Base-by-base conservation (phyloP, 495 filamentous ascomycete genomes). In the Parmelia sp. region DNA sequence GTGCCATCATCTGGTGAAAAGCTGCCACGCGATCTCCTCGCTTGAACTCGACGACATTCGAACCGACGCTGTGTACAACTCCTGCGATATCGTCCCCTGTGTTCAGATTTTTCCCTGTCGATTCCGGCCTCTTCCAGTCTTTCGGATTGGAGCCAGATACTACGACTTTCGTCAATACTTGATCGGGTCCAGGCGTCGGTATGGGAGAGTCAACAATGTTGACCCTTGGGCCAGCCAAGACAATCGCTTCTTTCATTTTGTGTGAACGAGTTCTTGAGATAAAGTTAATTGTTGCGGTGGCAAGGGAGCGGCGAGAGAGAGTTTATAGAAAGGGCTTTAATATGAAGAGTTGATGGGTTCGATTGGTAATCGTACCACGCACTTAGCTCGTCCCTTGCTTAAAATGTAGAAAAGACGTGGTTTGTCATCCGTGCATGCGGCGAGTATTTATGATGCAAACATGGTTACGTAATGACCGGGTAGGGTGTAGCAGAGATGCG, bases 61-160 rank as follows among this genome's bases (percentile, higher is more conserved):
- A 70, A 29, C 88, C 88, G 56, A 89, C 83, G 3, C 74, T 69
- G n/a, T 86, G 74, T 29, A 92, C 80, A 42, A 84, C 77, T 25
- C 88, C 88, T 15, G 87, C 86, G 60, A 91, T 87, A 69, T 91
- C 88, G 72, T 92, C 88, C 42, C 89, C 89, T 57, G 76, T 68
- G 73, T 91, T 90, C 8, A 71, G 27, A 4, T 59, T 64, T 14
- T 51, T 57, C 15, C 71, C 60, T 1, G 68, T 58, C 64, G 65
- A 73, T 49, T 72, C 66, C 1, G 80, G 76, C 3, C 74, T 36
- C 53, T 71, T 90, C 88, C 88, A 90, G 74, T 93, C 90, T 70
- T 92, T 92, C 4, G 90, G 90, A 71, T 92, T 92, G 31, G 83
- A 86, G 25, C 87, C 87, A 51, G 79, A 81, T 8, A 86, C 84